A percentile compares a stretch with the other conserved stretches of the same genome.
phyloP scores from a whole-genome alignment of 2,329 filamentous ascomycete species.

The Emmonsiellopsis sp. region DNA sequence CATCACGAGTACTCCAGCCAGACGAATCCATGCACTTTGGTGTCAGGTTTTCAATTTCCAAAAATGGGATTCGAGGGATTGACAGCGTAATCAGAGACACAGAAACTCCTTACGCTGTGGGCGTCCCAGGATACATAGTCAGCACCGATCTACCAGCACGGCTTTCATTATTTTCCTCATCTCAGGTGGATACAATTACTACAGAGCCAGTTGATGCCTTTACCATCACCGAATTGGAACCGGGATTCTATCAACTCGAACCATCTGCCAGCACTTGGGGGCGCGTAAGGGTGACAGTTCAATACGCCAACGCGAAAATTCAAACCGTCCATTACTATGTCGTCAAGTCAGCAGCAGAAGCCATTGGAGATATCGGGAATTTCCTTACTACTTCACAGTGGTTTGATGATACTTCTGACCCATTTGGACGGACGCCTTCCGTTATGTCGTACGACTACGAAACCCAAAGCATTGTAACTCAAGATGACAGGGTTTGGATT shows the following conservation, averaged over 20 bases:
- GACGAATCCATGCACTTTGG: constrained; percentile 41
- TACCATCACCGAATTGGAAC: too few species aligned
- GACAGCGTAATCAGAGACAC: constrained; percentile 37
- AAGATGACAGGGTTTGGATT: constrained; percentile 47
- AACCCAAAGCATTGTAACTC: constrained; percentile 25
- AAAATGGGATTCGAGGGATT: constrained; percentile 36
- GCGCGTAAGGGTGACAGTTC: constrained; percentile 38
- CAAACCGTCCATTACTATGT: constrained; percentile 51
- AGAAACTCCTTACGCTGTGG: constrained; percentile 41
- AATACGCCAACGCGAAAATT: constrained; percentile 37
- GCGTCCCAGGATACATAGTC: constrained; percentile 44
- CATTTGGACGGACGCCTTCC: constrained; percentile 46
- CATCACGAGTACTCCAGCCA: constrained; percentile 36
- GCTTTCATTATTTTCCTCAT: constrained; percentile 36
- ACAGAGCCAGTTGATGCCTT: too few species aligned
- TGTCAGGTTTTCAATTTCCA: constrained; percentile 41
- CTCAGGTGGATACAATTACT: not conserved
- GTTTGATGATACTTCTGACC: constrained; percentile 43
- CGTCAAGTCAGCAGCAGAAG: constrained; percentile 37
- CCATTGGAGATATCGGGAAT: constrained; percentile 38
- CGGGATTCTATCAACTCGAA: too few species aligned
- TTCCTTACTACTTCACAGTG: constrained; percentile 48
- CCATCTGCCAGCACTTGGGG: constrained; percentile 33
- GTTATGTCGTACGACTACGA: constrained; percentile 47
- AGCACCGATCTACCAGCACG: constrained; percentile 38